Evolutionary conservation across 441 rosid species (phyloP).

Genomic region (Flueggea neowawraea): DNA sequence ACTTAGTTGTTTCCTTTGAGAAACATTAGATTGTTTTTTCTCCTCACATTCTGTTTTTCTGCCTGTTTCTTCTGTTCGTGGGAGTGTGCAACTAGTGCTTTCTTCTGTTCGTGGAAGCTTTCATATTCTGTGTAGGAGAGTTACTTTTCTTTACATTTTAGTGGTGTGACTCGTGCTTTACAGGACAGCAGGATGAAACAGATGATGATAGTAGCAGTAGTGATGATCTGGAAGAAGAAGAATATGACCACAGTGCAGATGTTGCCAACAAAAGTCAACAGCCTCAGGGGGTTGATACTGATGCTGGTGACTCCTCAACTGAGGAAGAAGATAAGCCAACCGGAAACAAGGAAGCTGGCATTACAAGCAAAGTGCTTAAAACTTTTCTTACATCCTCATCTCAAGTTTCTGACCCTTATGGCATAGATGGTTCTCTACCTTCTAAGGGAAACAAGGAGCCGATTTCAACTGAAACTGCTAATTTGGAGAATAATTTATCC

Average conservation of each 20-base stretch:
- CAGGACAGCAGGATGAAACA: constrained; percentile 48
- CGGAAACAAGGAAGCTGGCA: constrained; percentile 60
- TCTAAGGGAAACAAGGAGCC: constrained; percentile 25
- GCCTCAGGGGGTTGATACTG: constrained; percentile 23
- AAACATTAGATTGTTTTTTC: no score
- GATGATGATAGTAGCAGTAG: constrained; percentile 45
- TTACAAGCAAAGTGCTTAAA: constrained; percentile 69
- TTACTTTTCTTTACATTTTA: constrained; percentile 9
- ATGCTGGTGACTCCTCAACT: constrained; percentile 24
- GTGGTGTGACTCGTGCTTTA: constrained; percentile 9
- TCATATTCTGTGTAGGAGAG: background rate
- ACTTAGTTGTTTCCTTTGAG: no score
- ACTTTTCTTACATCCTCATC: constrained; percentile 50
- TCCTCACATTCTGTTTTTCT: background rate
- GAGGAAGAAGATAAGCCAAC: constrained; percentile 31
- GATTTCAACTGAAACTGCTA: constrained; percentile 23
- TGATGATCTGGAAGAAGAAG: constrained; percentile 58
- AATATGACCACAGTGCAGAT: constrained; percentile 34
- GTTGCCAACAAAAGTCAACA: constrained; percentile 22
- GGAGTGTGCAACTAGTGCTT: no score
- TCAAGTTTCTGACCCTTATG: constrained; percentile 35
- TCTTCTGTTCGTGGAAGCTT: no score
- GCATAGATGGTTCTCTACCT: constrained; percentile 27
- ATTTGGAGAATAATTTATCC: constrained; percentile 25
- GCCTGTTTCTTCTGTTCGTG: background rate